Evolutionary conservation across 768 basidiomycete genomes (phyloP).

Genomic region (Pluteus cervinus): DNA sequence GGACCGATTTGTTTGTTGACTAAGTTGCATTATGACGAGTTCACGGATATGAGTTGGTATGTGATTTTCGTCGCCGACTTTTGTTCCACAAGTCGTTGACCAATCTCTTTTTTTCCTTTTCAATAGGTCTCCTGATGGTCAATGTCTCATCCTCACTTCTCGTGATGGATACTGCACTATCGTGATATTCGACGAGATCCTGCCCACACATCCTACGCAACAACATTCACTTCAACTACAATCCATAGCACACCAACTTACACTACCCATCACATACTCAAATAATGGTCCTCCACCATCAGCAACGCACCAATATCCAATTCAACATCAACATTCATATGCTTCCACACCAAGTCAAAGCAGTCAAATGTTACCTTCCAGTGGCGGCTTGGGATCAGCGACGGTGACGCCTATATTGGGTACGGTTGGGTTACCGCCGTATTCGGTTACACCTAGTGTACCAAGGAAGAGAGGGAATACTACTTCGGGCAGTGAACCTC

Average conservation of each 20-base stretch:
- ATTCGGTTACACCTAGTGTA: slow-evolving; percentile 14
- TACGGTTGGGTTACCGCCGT: too few relatives aligned
- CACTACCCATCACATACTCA: slow-evolving; percentile 49
- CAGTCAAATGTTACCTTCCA: slow-evolving; percentile 3
- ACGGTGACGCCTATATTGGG: slow-evolving; percentile 1
- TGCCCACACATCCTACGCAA: slow-evolving; percentile 83
- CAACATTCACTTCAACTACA: slow-evolving; percentile 88
- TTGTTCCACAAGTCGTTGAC: slow-evolving; percentile 1
- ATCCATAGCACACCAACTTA: slow-evolving; percentile 83
- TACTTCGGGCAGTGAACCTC: slow-evolving; percentile 29
- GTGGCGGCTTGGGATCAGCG: not conserved
- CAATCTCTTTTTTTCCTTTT: slow-evolving; percentile 4
- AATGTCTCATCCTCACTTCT: slow-evolving; percentile 84
- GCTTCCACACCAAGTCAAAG: slow-evolving; percentile 12
- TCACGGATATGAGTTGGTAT: slow-evolving; percentile 94
- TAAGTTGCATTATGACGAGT: slow-evolving; percentile 95
- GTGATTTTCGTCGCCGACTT: slow-evolving; percentile 25
- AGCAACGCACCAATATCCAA: slow-evolving; percentile 13
- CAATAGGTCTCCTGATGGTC: slow-evolving; percentile 91
- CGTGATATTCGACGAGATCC: slow-evolving; percentile 90
- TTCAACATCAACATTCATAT: too few relatives aligned
- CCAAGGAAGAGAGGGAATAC: slow-evolving; percentile 35
- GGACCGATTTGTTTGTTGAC: slow-evolving; percentile 87
- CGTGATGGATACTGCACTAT: slow-evolving; percentile 98
- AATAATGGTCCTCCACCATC: slow-evolving; percentile 18